These are phyloP conservation scores for Sclerotinia borealis DNA, from an alignment of 2,329 filamentous ascomycete genomes.

Conservation along the genomic window DNA sequence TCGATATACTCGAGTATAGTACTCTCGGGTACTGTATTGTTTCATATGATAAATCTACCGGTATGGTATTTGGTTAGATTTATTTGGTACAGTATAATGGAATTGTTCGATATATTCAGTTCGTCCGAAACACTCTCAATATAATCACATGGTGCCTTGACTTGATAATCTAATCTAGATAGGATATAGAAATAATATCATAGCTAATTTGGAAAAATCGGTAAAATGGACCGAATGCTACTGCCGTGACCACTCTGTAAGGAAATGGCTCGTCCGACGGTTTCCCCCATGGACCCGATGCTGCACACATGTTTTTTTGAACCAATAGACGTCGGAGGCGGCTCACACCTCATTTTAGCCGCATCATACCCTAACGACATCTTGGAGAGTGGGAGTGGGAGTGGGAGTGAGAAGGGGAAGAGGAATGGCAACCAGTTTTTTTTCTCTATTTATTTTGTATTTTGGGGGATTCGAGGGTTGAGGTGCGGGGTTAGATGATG, in stretches of 20 bases:
- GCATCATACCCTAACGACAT: constrained; percentile 3
- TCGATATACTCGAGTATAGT: neutral
- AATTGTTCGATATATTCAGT: neutral
- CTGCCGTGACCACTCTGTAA: constrained; percentile 3
- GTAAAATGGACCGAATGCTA: neutral
- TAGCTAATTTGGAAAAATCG: neutral
- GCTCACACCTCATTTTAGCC: constrained; percentile 9
- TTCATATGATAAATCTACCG: neutral
- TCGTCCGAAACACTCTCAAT: neutral
- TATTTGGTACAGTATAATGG: too few relatives aligned
- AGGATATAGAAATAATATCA: neutral
- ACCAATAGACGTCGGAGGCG: constrained; percentile 2
- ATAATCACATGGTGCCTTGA: neutral
- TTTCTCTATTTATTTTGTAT: too few relatives aligned
- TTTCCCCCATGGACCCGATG: neutral
- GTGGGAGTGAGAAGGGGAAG: neutral
- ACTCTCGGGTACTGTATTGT: too few relatives aligned
- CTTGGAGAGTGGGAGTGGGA: neutral
- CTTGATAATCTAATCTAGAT: neutral
- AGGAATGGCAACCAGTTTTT: too few relatives aligned
- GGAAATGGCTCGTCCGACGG: neutral
- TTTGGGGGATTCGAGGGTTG: neutral
- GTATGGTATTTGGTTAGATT: too few relatives aligned
- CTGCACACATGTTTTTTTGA: neutral
- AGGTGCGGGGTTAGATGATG: neutral